These are phyloP conservation scores for Ramularia endophylla DNA, from an alignment of 2,329 filamentous ascomycete species.

Conservation along the genomic window DNA sequence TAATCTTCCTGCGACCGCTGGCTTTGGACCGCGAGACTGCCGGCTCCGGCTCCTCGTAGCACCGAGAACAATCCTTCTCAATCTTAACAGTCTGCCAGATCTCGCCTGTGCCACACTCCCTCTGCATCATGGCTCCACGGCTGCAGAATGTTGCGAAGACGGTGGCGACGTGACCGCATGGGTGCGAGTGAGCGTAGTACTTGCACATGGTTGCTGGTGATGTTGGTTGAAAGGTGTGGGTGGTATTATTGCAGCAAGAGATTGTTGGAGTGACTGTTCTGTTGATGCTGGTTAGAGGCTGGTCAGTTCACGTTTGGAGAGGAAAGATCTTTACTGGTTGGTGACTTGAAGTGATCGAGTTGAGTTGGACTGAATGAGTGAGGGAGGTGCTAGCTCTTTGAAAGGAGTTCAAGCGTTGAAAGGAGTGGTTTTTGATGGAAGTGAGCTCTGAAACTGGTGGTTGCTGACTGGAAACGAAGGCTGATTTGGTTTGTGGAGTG, in stretches of 20 bases:
- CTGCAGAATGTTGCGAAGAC: slow-evolving; percentile 33
- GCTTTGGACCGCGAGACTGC: slow-evolving; percentile 12
- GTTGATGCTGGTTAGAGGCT: neutral
- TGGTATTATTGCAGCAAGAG: no score
- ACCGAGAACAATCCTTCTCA: slow-evolving; percentile 29
- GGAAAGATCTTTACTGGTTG: no score
- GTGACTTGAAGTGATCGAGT: no score
- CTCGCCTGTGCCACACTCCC: slow-evolving; percentile 27
- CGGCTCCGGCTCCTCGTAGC: slow-evolving; percentile 19
- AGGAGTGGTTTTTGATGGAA: neutral
- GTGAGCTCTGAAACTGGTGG: neutral
- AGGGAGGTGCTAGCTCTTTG: no score
- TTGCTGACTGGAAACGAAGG: neutral
- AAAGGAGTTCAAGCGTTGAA: neutral
- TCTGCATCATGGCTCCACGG: slow-evolving; percentile 28
- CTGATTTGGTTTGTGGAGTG: neutral
- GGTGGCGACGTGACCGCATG: slow-evolving; percentile 40
- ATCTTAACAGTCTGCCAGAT: slow-evolving; percentile 34
- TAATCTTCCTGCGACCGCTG: slow-evolving; percentile 15
- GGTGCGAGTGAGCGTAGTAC: slow-evolving; percentile 43
- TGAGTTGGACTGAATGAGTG: no score
- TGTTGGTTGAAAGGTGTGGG: neutral
- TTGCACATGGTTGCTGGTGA: slow-evolving; percentile 37
- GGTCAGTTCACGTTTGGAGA: no score
- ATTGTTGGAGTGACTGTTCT: neutral